These are phyloP conservation scores for Wallacemonas sp. DNA, from an alignment of 208 protist species.

Conservation along the genomic window DNA sequence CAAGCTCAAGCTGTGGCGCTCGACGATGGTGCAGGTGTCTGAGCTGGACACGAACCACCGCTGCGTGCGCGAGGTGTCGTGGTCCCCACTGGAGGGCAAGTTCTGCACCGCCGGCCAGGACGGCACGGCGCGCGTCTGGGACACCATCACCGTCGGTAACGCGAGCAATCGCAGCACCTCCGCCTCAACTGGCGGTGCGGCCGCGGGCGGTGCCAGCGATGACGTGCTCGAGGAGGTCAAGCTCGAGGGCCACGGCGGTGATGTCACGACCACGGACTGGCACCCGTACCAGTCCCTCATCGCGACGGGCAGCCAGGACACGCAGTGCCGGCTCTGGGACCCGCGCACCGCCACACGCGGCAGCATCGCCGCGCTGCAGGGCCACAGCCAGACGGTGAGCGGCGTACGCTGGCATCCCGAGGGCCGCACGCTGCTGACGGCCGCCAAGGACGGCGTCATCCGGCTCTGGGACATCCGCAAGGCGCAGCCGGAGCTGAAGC, in stretches of 20 bases:
- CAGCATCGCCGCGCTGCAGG: constrained; percentile 78
- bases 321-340: constrained; percentile 85
- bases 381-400: constrained; percentile 78
- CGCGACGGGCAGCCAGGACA: constrained; percentile 87
- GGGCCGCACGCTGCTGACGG: constrained; percentile 72
- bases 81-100: constrained; percentile 80
- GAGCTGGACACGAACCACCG: constrained; percentile 83
- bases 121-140: constrained; percentile 84
- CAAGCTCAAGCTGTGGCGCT: constrained; percentile 84
- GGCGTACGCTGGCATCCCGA: constrained; percentile 86
- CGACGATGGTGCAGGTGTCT: constrained; percentile 76
- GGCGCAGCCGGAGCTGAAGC: constrained; percentile 68
- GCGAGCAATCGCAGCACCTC: constrained; percentile 14
- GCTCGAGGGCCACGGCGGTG: constrained; percentile 86
- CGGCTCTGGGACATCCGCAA: constrained; percentile 88
- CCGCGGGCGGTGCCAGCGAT: constrained; percentile 15
- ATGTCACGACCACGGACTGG: constrained; percentile 87
- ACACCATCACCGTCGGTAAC: constrained; percentile 61
- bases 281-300: constrained; percentile 83
- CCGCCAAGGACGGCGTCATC: constrained; percentile 77
- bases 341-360: constrained; percentile 72
- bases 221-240: constrained; percentile 73
- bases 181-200: constrained; percentile 8
- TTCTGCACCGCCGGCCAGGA: constrained; percentile 86
- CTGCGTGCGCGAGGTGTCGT: constrained; percentile 74